Evolutionary conservation across 2,329 filamentous ascomycete genomes (phyloP), one percentile per base, ranked within the genome.

Genomic region (Penicillium palitans): DNA sequence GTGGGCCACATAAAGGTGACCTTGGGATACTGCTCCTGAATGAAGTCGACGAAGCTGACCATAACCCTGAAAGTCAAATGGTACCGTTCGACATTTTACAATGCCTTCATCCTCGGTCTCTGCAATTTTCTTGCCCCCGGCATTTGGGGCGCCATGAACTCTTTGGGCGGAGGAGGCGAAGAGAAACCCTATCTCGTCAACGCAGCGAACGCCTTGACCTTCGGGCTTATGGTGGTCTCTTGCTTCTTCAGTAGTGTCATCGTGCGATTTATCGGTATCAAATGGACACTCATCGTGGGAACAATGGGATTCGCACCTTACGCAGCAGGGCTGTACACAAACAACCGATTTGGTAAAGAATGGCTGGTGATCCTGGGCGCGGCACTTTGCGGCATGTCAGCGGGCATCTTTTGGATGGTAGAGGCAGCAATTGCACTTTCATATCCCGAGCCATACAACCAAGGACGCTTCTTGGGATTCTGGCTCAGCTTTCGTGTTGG

Each of bases 131-230:
- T 86, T 1, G 87, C 88, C 0, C 88, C 88, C 0, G 88, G 88
- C 0, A 87, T 90, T 60, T 90, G 88, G 88, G 83, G 81, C 13
- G 87, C 87, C 8, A 89, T 90, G 87, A 90, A 90, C 75, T 86
- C 83, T 0, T 81, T 91, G 0, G 88, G 88, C 10, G 89, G 87
- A 1, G 89, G 88, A 49, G 89, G 89, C 3, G 80, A 84, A 31
- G 80, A 86, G 62, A 80, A 81, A 9, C 88, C 88, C 0, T 81
- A 86, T 65, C 79, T 90, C 1, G 85, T 91, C 50, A 90, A 90
- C 66, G 81, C 85, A 0, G 87, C 87, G 15, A 91, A 91, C 64
- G 84, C 88, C 0, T 72, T 90, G 40, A 90, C 87, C 0, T 91
- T 91, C 68, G 86, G 85, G 47, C 80, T 90, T 8, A 90, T 90